Evolutionary conservation across 495 filamentous ascomycete genomes (phyloP), one percentile per base, ranked within the genome.

Genomic region (Sabuloglossum arenarium): DNA sequence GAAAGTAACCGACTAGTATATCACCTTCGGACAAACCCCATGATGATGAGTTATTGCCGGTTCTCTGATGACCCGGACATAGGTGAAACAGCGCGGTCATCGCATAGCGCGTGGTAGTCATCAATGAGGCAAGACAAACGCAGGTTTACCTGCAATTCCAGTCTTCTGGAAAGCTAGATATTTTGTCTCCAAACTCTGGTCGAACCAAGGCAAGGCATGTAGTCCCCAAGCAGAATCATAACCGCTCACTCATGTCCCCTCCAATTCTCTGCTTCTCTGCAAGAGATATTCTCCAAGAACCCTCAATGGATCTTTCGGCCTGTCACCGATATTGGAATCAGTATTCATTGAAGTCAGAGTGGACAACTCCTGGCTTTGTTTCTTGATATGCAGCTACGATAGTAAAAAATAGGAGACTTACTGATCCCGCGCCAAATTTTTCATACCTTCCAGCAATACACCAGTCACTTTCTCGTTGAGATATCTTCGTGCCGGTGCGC

Each of bases 401-500:
- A 14, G 5, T 5, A 29, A 51, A 23, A 56, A 47, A 55, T n/a
- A n/a, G 19, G 32, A 53, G 53, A 76, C 85, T 65, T 70, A 93
- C 88, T 88, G 85, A 51, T 89, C 81, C 59, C 77, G 79, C 2
- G 85, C 86, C 34, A 98, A 60, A 60, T 76, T 70, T 74, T 95
- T 97, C 88, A 98, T 89, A 6, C 86, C 91, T 61, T 96, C 89
- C 32, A 98, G 66, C 59, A 98, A 64, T 54, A 81, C 77, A 8
- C 81, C 83, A 16, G 88, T 90, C 55, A 98, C 79, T 64, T 88
- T 88, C 64, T 80, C 73, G 62, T 97, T 97, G 66, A 98, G 70
- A 68, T 94, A 98, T 58, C 85, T 79, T 31, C 91, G 76, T 2
- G 86, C 84, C 4, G 89, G 86, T 0, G 86, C 86, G 42, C 91